Conservation (phyloP, 2,329 filamentous ascomycete genomes). For the Xylaria sp. region DNA sequence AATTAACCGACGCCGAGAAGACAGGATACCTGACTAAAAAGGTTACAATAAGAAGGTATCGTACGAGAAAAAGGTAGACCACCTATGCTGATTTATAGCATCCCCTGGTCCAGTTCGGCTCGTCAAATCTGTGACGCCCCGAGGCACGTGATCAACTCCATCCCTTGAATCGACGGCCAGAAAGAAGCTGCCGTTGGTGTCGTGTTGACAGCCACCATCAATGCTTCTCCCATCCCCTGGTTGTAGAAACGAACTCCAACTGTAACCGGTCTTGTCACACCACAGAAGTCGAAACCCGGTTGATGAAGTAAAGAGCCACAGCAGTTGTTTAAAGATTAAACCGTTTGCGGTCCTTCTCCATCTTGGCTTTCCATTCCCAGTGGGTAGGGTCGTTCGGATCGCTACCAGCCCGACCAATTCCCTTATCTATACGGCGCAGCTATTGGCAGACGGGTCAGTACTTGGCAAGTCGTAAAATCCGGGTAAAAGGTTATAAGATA, state of each 20-base stretch:
- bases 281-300: neutral
- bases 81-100: neutral
- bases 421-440: slow-evolving; percentile 70
- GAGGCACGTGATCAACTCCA: neutral
- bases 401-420: slow-evolving; percentile 65
- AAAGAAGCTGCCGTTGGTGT: neutral
- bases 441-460: slow-evolving; percentile 11
- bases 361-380: slow-evolving; percentile 94
- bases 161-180: neutral
- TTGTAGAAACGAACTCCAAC: neutral
- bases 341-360: slow-evolving; percentile 85
- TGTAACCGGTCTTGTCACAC: neutral
- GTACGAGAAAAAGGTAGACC: neutral
- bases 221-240: neutral
- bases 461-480: neutral
- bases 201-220: neutral
- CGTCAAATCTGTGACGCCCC: neutral
- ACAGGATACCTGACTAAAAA: neutral
- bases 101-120: neutral
- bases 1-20: neutral
- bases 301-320: neutral
- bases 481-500: slow-evolving; percentile 59
- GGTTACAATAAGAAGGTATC: neutral
- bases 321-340: slow-evolving; percentile 68
- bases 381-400: slow-evolving; percentile 71